Base-by-base conservation (phyloP, 75 land plant species). In the Cunninghamia lanceolata region DNA sequence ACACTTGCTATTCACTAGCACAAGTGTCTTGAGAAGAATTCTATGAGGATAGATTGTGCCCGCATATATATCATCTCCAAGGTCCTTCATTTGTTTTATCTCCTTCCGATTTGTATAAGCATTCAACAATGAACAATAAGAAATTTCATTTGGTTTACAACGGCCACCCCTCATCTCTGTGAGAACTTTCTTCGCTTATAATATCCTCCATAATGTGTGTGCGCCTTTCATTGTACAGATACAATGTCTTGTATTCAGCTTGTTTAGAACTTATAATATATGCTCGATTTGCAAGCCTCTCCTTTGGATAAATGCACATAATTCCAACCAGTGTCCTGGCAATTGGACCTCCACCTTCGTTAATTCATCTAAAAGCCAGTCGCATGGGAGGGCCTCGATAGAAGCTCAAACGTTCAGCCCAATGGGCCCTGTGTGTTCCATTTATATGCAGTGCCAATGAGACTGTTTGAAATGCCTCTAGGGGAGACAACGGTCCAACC, bases 21-120 rank as follows among this genome's bases (percentile, higher is more conserved):
- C 94, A 83, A 95, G 93, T 11, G 99, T 90, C 91, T 93, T 95
- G 53, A 92, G 85, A 11, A 93, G 86, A 40, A 91, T 85, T 73
- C 83, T 83, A 71, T 82, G 86, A 14, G 94, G 89, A 50, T 88
- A 80, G 83, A 95, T 89, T 2, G 53, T 40, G 47, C 94, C 92
- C 40, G 93, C 85, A 71, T 93, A 93, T 75, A 96, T 91, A 45
- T 95, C 90, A n/a, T 92, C 91, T 10, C 93, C 91, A 42, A 93
- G 90, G 42, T 83, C 85, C 81, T 73, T 63, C 90, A 98, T 83
- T n/a, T 87, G 84, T 32, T 88, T 87, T 16, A 94, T 45, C 82
- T 94, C 85, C 71, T 91, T 96, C 52, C 94, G 95, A 76, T 95
- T 95, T 56, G 94, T 92, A 93, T 98, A 98, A 83, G 99, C 95